Conservation (phyloP, 1,284 basidiomycete genomes). For the Vanrija pseudolonga region DNA sequence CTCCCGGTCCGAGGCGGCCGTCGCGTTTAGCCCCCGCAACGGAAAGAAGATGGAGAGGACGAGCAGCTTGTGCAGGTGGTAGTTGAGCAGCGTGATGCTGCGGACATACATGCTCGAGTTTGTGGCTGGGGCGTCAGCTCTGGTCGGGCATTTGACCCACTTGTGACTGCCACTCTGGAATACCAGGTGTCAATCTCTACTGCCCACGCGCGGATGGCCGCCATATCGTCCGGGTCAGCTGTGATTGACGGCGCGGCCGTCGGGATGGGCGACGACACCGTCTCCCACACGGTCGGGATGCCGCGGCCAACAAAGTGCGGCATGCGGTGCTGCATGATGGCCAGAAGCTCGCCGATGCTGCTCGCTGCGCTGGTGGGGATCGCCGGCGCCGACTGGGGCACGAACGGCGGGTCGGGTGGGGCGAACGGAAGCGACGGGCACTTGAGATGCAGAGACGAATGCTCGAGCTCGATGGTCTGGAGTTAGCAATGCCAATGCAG, state of each 20-base stretch:
- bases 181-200: slow-evolving; percentile 22
- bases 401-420: slow-evolving; percentile 17
- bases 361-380: slow-evolving; percentile 3
- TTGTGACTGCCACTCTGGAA: slow-evolving; percentile 5
- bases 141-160: not conserved
- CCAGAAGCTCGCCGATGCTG: slow-evolving; percentile 20
- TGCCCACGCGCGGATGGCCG: slow-evolving; percentile 16
- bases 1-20: slow-evolving; percentile 8
- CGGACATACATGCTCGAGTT: slow-evolving; percentile 12
- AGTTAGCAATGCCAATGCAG: not conserved
- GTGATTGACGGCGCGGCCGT: not conserved
- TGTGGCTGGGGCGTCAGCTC: not conserved
- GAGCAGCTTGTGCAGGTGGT: slow-evolving; percentile 25
- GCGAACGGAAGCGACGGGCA: slow-evolving; percentile 15
- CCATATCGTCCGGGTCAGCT: slow-evolving; percentile 13
- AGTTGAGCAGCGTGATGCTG: slow-evolving; percentile 21
- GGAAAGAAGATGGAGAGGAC: slow-evolving; percentile 23
- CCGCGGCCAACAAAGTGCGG: slow-evolving; percentile 21
- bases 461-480: slow-evolving; percentile 23
- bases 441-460: slow-evolving; percentile 21
- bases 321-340: slow-evolving; percentile 23
- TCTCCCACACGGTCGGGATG: slow-evolving; percentile 20
- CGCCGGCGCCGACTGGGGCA: not conserved
- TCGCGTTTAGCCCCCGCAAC: slow-evolving; percentile 9
- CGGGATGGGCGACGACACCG: slow-evolving; percentile 8